Evolutionary conservation across 129 eudicot species (phyloP).

Genomic region (Scalesia atractyloides): DNA sequence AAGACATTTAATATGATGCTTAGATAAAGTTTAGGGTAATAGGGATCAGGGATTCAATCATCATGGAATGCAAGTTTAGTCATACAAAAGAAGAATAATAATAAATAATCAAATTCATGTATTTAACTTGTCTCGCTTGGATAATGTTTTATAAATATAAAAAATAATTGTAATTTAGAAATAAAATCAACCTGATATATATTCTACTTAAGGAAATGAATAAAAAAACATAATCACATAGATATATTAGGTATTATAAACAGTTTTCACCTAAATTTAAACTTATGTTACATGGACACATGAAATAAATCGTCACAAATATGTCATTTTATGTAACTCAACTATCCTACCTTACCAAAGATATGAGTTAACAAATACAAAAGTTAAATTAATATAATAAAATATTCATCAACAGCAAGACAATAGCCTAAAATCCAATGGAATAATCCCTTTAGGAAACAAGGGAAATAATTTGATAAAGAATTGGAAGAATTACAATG

Average conservation of each 20-base stretch:
- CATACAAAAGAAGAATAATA: no score
- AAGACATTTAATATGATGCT: no score
- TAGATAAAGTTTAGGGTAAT: no score
- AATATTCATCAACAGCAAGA: background rate
- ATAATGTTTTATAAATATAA: no score
- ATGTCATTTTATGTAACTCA: constrained; percentile 8
- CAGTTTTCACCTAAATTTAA: constrained; percentile 19
- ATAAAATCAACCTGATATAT: background rate
- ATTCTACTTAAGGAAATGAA: background rate
- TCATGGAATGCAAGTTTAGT: no score
- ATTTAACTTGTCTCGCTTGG: no score
- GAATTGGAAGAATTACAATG: constrained; percentile 6
- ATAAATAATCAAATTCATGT: no score
- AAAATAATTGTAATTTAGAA: no score
- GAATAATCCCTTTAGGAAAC: constrained; percentile 1
- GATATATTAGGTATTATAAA: constrained; percentile 1
- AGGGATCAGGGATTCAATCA: no score
- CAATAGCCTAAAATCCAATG: background rate
- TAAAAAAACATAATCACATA: background rate
- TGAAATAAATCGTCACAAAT: constrained; percentile 26
- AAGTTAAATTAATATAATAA: background rate
- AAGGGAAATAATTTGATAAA: background rate
- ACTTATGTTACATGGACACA: constrained; percentile 21
- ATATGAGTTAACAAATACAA: background rate
- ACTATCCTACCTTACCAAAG: constrained; percentile 3